Conservation (phyloP, 257 asterid genomes). For the Striga asiatica region DNA sequence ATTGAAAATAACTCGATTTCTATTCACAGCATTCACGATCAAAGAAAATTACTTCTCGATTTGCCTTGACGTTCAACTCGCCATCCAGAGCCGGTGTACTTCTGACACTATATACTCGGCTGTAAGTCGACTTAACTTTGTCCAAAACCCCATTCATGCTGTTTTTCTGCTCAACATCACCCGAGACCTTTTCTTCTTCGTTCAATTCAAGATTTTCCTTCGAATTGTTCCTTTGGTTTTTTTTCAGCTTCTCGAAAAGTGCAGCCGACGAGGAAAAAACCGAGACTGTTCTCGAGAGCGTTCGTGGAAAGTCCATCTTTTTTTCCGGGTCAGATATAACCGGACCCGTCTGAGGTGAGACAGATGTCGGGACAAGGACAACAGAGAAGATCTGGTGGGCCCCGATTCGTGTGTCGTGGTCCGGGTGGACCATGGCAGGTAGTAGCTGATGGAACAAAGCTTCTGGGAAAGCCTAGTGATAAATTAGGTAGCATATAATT, state of each 20-base stretch:
- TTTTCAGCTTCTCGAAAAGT: slow-evolving; percentile 68
- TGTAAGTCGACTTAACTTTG: slow-evolving; percentile 65
- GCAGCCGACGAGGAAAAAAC: slow-evolving; percentile 98
- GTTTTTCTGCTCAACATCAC: slow-evolving; percentile 36
- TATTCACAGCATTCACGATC: no score
- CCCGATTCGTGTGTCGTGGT: slow-evolving; percentile 87
- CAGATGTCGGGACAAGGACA: slow-evolving; percentile 92
- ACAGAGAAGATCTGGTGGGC: slow-evolving; percentile 97
- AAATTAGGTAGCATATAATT: not conserved
- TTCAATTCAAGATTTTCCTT: slow-evolving; percentile 31
- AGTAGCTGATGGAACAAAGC: slow-evolving; percentile 87
- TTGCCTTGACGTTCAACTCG: slow-evolving; percentile 26
- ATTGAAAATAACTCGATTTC: no score
- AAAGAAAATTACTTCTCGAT: no score
- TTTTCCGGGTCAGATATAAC: slow-evolving; percentile 29
- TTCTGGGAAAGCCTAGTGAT: slow-evolving; percentile 82
- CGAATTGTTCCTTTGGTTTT: slow-evolving; percentile 33
- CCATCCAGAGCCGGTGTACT: slow-evolving; percentile 30
- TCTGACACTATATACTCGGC: slow-evolving; percentile 51
- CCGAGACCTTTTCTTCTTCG: slow-evolving; percentile 22
- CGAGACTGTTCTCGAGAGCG: slow-evolving; percentile 90
- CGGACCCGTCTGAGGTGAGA: slow-evolving; percentile 47
- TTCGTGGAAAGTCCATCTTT: slow-evolving; percentile 53
- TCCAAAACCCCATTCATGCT: slow-evolving; percentile 43
- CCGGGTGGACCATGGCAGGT: slow-evolving; percentile 96